Conservation (phyloP, 2,329 filamentous ascomycete genomes). For the Albifimbria verrucaria region DNA sequence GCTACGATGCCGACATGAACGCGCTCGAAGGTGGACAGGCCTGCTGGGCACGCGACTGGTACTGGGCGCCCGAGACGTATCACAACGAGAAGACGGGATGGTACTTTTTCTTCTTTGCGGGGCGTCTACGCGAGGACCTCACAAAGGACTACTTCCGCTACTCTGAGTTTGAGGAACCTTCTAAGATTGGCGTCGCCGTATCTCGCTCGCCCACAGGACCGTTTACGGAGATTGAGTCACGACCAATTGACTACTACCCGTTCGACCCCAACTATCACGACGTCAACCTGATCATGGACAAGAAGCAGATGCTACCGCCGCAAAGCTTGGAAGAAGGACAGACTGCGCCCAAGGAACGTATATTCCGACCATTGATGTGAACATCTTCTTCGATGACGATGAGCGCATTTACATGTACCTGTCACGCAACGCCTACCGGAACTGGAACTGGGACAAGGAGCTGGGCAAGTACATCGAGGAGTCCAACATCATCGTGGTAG, state of each 20-base stretch:
- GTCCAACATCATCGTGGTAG: constrained; percentile 33
- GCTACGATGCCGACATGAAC: constrained; percentile 25
- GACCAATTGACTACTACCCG: constrained; percentile 30
- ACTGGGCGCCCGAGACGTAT: constrained; percentile 33
- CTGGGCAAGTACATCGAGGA: constrained; percentile 33
- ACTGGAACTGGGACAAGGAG: constrained; percentile 32
- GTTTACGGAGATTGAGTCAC: constrained; percentile 26
- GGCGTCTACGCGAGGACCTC: constrained; percentile 27
- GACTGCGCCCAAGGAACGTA: constrained; percentile 29
- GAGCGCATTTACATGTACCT: constrained; percentile 31
- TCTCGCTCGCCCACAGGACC: constrained; percentile 30
- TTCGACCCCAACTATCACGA: constrained; percentile 32
- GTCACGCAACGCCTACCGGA: constrained; percentile 32
- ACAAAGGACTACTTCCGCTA: constrained; percentile 30
- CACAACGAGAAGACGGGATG: constrained; percentile 31
- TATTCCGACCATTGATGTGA: constrained; percentile 40
- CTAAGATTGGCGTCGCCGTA: constrained; percentile 31
- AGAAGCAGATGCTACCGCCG: constrained; percentile 29
- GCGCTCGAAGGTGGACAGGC: constrained; percentile 26
- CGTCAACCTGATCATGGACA: constrained; percentile 34
- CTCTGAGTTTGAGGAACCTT: constrained; percentile 31
- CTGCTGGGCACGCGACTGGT: constrained; percentile 33
- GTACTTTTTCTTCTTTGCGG: constrained; percentile 35
- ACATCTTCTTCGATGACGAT: constrained; percentile 43
- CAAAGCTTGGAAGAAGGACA: constrained; percentile 20